A percentile compares a stretch with the other conserved stretches of the same genome.
Evolutionary conservation across 345 rosid species (phyloP).

Genomic region (Psidium friedrichsthalianum): DNA sequence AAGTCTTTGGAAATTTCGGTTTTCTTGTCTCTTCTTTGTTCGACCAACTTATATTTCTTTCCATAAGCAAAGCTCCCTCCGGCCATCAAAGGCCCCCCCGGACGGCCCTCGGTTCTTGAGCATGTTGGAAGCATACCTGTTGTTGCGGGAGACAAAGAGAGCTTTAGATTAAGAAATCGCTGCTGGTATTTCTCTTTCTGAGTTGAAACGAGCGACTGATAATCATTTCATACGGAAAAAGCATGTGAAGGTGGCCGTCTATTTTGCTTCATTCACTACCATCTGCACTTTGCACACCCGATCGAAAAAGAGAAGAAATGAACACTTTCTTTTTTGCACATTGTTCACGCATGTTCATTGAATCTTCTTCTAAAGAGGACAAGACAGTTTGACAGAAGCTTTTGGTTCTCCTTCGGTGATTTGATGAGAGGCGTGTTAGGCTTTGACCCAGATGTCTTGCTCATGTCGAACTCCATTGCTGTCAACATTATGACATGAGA

Average conservation of each 20-base stretch:
- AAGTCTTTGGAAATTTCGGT: neutral
- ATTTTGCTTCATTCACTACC: constrained; percentile 19
- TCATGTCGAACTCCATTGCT: neutral
- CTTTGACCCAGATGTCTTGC: neutral
- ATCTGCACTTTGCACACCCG: neutral
- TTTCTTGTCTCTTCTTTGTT: neutral
- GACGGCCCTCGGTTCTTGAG: no score
- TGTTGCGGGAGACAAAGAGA: neutral
- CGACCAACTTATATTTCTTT: no score
- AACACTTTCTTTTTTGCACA: neutral
- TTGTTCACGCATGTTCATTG: neutral
- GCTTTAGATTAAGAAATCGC: neutral
- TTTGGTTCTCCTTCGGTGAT: neutral
- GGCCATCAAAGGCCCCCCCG: no score
- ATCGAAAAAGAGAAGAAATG: neutral
- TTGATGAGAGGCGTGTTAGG: neutral
- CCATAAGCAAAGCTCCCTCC: no score
- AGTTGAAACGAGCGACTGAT: neutral
- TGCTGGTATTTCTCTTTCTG: neutral
- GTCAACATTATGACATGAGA: neutral
- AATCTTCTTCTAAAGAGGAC: neutral
- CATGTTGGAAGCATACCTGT: neutral
- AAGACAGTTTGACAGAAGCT: neutral
- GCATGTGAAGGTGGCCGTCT: constrained; percentile 20
- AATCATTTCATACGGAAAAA: neutral